phyloP scores from a whole-genome alignment of 805 yeast genomes.

The Yarrowia deformans region DNA sequence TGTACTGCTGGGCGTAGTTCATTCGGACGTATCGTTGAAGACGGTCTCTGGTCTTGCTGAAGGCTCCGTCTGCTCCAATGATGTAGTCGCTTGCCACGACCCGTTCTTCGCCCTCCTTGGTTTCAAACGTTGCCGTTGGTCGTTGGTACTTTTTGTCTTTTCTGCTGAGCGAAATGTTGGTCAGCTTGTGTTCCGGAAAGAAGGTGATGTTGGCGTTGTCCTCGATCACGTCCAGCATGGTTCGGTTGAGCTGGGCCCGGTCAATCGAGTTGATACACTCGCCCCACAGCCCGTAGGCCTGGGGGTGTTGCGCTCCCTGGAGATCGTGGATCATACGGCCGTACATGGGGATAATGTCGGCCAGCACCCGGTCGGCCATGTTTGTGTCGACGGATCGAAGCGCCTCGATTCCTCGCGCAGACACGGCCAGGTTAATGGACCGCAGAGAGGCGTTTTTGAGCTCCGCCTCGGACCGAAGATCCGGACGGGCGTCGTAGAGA shows the following conservation, averaged over 20 bases:
- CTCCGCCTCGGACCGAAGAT: conserved; percentile 59
- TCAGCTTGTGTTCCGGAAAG: conserved; percentile 65
- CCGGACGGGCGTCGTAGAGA: conserved; percentile 73
- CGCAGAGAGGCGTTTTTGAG: conserved; percentile 45
- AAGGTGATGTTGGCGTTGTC: conserved; percentile 56
- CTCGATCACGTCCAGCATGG: conserved; percentile 69
- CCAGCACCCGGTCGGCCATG: conserved; percentile 63
- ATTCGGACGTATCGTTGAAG: conserved; percentile 71
- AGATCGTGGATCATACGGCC: conserved; percentile 89
- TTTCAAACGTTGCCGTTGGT: conserved; percentile 40
- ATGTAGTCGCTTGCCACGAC: conserved; percentile 60
- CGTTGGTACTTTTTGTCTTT: conserved; percentile 26
- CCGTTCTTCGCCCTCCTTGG: conserved; percentile 39
- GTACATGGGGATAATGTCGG: conserved; percentile 78
- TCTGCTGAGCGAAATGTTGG: conserved; percentile 51
- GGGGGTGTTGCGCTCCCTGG: conserved; percentile 69
- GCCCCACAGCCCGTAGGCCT: conserved; percentile 79
- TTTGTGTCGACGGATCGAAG: conserved; percentile 65
- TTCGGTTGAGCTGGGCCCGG: conserved; percentile 70
- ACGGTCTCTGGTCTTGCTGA: conserved; percentile 72
- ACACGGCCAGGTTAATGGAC: conserved; percentile 88
- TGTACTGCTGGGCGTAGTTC: conserved; percentile 76
- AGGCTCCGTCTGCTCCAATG: conserved; percentile 88
- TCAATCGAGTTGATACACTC: conserved; percentile 88
- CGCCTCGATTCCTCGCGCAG: conserved; percentile 80